These are phyloP conservation scores for Alternaria sp. DNA, from an alignment of 2,329 filamentous ascomycete species.

Conservation along the genomic window DNA sequence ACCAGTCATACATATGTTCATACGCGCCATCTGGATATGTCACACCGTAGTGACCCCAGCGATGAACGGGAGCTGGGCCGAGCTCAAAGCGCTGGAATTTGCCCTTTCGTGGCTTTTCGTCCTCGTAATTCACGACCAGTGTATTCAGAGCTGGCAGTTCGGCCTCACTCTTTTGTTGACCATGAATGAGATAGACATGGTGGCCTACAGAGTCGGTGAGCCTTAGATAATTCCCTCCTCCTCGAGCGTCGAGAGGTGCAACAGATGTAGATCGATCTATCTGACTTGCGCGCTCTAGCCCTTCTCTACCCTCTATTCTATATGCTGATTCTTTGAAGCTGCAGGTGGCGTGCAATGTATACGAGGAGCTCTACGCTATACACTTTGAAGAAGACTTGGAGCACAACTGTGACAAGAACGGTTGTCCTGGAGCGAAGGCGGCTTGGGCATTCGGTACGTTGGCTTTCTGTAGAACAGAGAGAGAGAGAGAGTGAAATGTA, in stretches of 20 bases:
- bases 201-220: not conserved
- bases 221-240: not conserved
- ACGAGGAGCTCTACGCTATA: not conserved
- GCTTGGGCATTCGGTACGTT: not conserved
- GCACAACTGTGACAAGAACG: not conserved
- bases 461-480: too few species aligned
- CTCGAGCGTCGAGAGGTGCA: not conserved
- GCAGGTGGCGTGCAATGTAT: not conserved
- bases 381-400: constrained; percentile 58
- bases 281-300: not conserved
- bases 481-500: too few species aligned
- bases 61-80: constrained; percentile 53
- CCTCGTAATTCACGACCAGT: not conserved
- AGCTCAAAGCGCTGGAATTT: constrained; percentile 56
- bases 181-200: not conserved
- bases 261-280: not conserved
- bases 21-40: constrained; percentile 26
- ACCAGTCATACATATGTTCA: constrained; percentile 39
- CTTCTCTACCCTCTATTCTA: not conserved
- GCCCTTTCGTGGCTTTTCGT: constrained; percentile 53
- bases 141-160: not conserved
- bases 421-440: not conserved
- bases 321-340: not conserved
- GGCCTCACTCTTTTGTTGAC: not conserved
- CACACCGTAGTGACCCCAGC: constrained; percentile 53